These are phyloP conservation scores for Karstenula rhodostoma DNA, from an alignment of 2,329 filamentous ascomycete genomes.

Conservation along the genomic window DNA sequence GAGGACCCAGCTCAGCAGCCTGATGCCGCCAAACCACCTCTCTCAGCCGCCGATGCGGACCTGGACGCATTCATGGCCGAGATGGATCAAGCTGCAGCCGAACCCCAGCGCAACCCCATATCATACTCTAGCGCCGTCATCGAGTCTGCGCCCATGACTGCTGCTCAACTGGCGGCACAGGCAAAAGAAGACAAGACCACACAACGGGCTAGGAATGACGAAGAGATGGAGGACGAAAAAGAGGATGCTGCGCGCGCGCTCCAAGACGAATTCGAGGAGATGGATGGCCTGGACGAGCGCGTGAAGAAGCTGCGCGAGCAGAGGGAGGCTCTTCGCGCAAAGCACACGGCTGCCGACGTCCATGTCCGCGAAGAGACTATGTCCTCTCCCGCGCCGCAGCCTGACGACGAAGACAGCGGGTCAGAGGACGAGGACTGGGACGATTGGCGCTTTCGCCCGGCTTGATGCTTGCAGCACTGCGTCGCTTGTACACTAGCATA, in stretches of 20 bases:
- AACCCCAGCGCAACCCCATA: constrained; percentile 64
- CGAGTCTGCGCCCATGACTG: constrained; percentile 56
- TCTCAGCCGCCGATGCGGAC: constrained; percentile 40
- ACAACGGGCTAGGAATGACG: constrained; percentile 53
- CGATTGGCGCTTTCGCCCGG: constrained; percentile 48
- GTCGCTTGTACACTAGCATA: constrained; percentile 23
- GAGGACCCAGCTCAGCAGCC: constrained; percentile 9
- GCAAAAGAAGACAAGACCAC: constrained; percentile 54
- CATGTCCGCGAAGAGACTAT: constrained; percentile 22
- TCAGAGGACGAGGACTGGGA: constrained; percentile 50
- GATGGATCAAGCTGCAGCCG: constrained; percentile 81
- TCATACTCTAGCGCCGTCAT: constrained; percentile 58
- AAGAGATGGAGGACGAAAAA: constrained; percentile 57
- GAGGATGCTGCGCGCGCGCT: constrained; percentile 56
- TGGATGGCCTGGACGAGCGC: constrained; percentile 58
- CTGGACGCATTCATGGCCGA: constrained; percentile 64
- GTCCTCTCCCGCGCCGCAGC: constrained; percentile 16
- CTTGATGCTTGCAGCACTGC: constrained; percentile 29
- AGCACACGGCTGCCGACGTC: constrained; percentile 23
- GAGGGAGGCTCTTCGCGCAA: constrained; percentile 52
- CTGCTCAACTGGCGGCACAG: constrained; percentile 56
- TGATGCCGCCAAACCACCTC: constrained; percentile 18
- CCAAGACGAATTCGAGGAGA: constrained; percentile 60
- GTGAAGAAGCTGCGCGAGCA: constrained; percentile 55
- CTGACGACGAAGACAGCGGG: constrained; percentile 41